phyloP scores from a whole-genome alignment of 352 stramenopile genomes.

The Phytophthora fragariaefolia region DNA sequence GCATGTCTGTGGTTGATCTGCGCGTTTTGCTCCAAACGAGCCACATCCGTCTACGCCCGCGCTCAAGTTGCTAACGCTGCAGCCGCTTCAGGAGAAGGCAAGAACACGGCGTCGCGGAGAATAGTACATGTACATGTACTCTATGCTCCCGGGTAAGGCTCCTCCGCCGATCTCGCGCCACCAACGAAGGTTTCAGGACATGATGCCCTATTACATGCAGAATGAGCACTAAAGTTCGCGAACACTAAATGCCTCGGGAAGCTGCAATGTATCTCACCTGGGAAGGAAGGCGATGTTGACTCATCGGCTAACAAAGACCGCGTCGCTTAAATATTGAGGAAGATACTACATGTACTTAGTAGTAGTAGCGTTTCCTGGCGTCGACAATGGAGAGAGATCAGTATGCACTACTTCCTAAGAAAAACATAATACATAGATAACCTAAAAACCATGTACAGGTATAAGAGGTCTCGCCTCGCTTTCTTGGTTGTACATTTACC shows the following conservation, averaged over 20 bases:
- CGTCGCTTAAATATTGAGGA: too few species aligned
- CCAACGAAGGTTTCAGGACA: too few species aligned
- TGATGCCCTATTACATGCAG: too few species aligned
- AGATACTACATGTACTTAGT: background rate
- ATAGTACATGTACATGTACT: too few species aligned
- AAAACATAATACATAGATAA: too few species aligned
- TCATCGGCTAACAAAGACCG: conserved; percentile 8
- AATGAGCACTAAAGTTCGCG: conserved; percentile 1
- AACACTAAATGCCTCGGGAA: conserved; percentile 1
- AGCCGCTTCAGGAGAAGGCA: conserved; percentile 26
- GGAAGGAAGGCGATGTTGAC: conserved; percentile 5
- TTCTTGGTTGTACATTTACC: conserved; percentile 27
- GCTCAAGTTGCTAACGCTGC: conserved; percentile 25
- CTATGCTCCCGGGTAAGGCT: too few species aligned
- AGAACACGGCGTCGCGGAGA: background rate
- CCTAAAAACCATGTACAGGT: conserved; percentile 1
- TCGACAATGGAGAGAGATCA: background rate
- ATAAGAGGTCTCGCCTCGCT: background rate
- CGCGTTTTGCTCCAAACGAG: conserved; percentile 1
- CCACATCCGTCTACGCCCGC: background rate
- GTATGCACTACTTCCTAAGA: too few species aligned
- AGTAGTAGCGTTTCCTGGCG: background rate
- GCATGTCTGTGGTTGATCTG: background rate
- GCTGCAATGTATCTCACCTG: conserved; percentile 4
- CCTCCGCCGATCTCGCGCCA: background rate